These are phyloP conservation scores for Orbilia javanica DNA, from an alignment of 2,329 filamentous ascomycete species.

Conservation along the genomic window DNA sequence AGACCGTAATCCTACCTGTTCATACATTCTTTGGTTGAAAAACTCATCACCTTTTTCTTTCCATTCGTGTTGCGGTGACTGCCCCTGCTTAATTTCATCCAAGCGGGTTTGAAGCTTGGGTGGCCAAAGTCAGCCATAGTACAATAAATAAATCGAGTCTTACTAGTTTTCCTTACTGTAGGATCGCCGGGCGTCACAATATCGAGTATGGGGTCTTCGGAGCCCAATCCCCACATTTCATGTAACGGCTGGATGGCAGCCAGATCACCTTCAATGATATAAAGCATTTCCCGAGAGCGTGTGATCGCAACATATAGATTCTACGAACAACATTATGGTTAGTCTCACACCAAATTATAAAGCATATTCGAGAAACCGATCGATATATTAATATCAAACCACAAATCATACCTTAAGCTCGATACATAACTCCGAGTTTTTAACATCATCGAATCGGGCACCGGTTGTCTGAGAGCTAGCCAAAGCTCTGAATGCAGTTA, in stretches of 20 bases:
- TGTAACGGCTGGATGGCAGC: slow-evolving; percentile 4
- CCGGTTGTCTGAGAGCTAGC: slow-evolving; percentile 19
- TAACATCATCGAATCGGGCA: slow-evolving; percentile 4
- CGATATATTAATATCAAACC: too few species aligned
- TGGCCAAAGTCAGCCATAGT: neutral
- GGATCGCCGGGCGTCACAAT: slow-evolving; percentile 7
- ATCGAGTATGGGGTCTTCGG: slow-evolving; percentile 2
- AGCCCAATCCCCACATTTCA: slow-evolving; percentile 19
- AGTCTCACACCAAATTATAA: too few species aligned
- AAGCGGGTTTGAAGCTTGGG: slow-evolving; percentile 14
- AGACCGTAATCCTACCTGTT: neutral
- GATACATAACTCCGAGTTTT: slow-evolving; percentile 27
- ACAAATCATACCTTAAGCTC: slow-evolving; percentile 20
- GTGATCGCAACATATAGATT: slow-evolving; percentile 45
- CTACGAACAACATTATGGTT: too few species aligned
- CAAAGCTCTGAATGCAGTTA: slow-evolving; percentile 29
- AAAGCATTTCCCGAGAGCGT: slow-evolving; percentile 25
- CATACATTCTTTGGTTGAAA: slow-evolving; percentile 24
- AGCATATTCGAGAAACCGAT: too few species aligned
- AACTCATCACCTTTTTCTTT: slow-evolving; percentile 25
- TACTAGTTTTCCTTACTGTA: neutral
- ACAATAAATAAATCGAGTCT: neutral
- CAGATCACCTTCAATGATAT: slow-evolving; percentile 12
- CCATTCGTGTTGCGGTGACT: slow-evolving; percentile 21
- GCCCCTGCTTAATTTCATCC: slow-evolving; percentile 6